Base-by-base conservation (phyloP, 2,329 filamentous ascomycete genomes). In the Trichothecium roseum region DNA sequence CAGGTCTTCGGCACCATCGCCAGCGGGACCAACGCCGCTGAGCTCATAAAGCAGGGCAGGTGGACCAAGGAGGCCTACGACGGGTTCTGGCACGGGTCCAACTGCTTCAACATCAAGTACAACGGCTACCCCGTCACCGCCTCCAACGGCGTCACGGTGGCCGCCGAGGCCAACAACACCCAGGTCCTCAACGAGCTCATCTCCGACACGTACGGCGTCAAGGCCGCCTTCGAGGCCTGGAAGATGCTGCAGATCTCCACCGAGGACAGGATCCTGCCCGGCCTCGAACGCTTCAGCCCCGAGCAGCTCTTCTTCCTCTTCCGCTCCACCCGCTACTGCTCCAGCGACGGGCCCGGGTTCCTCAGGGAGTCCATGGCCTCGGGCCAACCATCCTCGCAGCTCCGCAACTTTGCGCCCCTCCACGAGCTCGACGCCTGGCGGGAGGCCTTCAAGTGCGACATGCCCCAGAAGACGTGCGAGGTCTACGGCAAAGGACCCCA, bases 21-120 rank as follows among this genome's bases (percentile, higher is more conserved):
- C 8, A 66, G 75, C 14, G 68, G 77, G 44, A 82, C 74, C 43
- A 75, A 84, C 46, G 62, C 76, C 43, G 72, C 69, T 29, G 78
- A 76, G 16, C 79, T 77, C 46, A 72, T 70, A 47, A 77, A 69
- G 1, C 66, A 77, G 40, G 20, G 20, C 20, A 83, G 79, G 78
- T 83, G 78, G 78, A 72, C 74, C 13, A 60, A 76, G 8, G 50
- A 59, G 26, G 82, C 77, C 2, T 62, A 78, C 3, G 48, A 63
- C 4, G 70, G 62, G 2, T 84, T 82, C 49, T 53, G 69, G 36
- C 56, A 73, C 36, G 69, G 69, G 31, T 67, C 75, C 0, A 57
- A 78, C 41, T 84, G 80, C 53, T 82, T 84, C 40, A 59, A 81
- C 3, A 60, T 80, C n/a, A 77, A 84, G 54, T 84, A 81, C 50